Evolutionary conservation across 345 rosid species (phyloP).

Genomic region (Atalantia buxifolia): DNA sequence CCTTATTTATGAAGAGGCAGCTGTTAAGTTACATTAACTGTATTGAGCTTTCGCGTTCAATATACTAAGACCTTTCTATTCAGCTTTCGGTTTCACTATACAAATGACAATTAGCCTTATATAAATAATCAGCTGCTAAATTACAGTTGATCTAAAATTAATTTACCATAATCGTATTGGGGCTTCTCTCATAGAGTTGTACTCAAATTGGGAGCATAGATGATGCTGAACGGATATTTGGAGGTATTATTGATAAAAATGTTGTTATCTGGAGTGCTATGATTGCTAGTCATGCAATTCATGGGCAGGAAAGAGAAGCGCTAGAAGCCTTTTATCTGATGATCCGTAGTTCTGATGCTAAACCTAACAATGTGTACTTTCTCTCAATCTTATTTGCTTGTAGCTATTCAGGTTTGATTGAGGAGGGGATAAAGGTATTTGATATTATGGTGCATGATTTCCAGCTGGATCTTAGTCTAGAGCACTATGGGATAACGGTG

Average conservation of each 20-base stretch:
- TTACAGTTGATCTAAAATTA: too few relatives aligned
- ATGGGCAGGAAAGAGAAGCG: conserved; percentile 46
- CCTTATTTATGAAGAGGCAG: too few relatives aligned
- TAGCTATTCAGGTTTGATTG: conserved; percentile 55
- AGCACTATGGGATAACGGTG: conserved; percentile 56
- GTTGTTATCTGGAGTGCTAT: conserved; percentile 52
- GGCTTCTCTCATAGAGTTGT: conserved; percentile 53
- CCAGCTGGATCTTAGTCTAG: conserved; percentile 30
- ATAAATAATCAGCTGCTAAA: too few relatives aligned
- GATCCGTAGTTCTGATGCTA: conserved; percentile 26
- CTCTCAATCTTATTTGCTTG: conserved; percentile 53
- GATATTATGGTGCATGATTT: conserved; percentile 37
- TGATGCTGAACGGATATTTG: conserved; percentile 35
- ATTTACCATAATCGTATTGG: conserved; percentile 8
- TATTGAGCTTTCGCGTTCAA: too few relatives aligned
- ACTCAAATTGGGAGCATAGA: conserved; percentile 51
- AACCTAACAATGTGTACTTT: conserved; percentile 55
- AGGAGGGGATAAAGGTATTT: conserved; percentile 42
- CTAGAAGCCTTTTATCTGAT: conserved; percentile 36
- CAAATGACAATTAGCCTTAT: too few relatives aligned
- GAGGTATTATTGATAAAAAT: conserved; percentile 39
- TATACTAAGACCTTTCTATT: too few relatives aligned
- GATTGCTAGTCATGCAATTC: conserved; percentile 56
- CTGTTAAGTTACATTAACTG: too few relatives aligned
- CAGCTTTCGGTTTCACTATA: too few relatives aligned